Conservation (phyloP, 2,329 filamentous ascomycete genomes). For the Lecanoromycetidae sp. region DNA sequence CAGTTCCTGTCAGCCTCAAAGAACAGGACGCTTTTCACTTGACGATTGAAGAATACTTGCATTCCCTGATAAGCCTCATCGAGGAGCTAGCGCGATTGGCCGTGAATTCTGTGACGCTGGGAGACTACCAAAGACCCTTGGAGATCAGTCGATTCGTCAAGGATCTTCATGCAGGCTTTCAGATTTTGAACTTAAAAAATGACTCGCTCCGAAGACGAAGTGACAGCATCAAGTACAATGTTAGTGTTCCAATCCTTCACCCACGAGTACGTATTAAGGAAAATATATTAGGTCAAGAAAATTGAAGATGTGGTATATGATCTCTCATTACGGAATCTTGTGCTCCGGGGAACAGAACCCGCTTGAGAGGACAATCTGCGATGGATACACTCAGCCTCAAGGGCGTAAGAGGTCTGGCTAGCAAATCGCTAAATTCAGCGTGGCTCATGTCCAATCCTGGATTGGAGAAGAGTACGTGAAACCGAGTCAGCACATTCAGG, state of each 20-base stretch:
- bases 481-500: too few relatives aligned
- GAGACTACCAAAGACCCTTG: slow-evolving; percentile 73
- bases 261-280: too few relatives aligned
- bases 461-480: too few relatives aligned
- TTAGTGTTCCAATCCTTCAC: neutral
- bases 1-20: slow-evolving; percentile 85
- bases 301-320: slow-evolving; percentile 98
- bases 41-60: slow-evolving; percentile 92
- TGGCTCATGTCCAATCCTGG: too few relatives aligned
- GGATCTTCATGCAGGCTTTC: slow-evolving; percentile 89
- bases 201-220: slow-evolving; percentile 76
- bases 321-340: slow-evolving; percentile 68
- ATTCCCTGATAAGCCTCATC: slow-evolving; percentile 72
- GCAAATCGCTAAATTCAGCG: slow-evolving; percentile 2
- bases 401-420: too few relatives aligned
- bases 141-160: slow-evolving; percentile 88
- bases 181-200: slow-evolving; percentile 95
- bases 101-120: slow-evolving; percentile 85
- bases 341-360: too few relatives aligned
- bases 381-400: too few relatives aligned
- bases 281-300: slow-evolving; percentile 59
- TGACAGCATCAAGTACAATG: slow-evolving; percentile 78
- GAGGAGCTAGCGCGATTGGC: slow-evolving; percentile 85
- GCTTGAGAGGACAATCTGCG: too few relatives aligned
- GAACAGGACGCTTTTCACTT: slow-evolving; percentile 80